These are phyloP conservation scores for Solanum dulcamara DNA, from an alignment of 257 asterid species.

Conservation along the genomic window DNA sequence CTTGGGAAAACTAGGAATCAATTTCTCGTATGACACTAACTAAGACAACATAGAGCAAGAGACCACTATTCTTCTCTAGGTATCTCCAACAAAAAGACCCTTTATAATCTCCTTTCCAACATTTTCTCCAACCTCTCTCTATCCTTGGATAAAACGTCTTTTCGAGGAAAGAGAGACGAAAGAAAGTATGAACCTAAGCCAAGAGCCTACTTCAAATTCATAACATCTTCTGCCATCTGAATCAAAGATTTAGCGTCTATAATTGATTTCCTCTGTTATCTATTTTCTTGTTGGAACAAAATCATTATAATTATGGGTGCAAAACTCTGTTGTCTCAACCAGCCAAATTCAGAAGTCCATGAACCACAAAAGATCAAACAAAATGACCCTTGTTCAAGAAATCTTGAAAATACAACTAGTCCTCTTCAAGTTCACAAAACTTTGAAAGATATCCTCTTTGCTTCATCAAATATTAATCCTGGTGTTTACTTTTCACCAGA, in stretches of 20 bases:
- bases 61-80: neutral
- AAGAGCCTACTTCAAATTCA: neutral
- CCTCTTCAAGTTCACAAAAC: neutral
- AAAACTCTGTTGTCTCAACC: neutral
- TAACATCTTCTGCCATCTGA: no score
- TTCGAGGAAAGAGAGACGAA: neutral
- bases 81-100: neutral
- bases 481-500: neutral
- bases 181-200: neutral
- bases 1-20: neutral
- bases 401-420: neutral
- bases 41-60: neutral
- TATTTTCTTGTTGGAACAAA: neutral
- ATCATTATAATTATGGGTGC: neutral
- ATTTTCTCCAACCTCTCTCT: neutral
- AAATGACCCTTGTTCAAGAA: neutral
- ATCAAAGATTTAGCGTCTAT: no score
- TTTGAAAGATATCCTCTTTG: neutral
- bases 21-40: neutral
- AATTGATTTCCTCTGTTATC: no score
- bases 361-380: neutral
- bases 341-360: neutral
- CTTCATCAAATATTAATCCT: neutral
- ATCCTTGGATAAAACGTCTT: neutral
- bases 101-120: neutral